Conservation (phyloP, 2,329 filamentous ascomycete genomes). For the Talaromyces islandicus region DNA sequence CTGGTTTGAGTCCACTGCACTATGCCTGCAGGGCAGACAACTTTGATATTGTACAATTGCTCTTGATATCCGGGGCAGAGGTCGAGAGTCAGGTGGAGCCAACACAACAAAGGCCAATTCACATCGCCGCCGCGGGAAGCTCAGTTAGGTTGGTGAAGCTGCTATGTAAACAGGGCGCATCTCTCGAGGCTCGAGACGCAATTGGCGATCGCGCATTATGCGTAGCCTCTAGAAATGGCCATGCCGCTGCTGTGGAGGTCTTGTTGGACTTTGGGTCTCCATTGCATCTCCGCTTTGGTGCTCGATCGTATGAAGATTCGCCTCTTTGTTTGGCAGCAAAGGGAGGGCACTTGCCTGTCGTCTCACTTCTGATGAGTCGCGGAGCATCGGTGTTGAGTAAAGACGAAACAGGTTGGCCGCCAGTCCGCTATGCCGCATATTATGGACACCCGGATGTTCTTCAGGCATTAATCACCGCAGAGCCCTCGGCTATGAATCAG, state of each 20-base stretch:
- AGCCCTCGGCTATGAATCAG: conserved; percentile 11
- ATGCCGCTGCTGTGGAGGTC: conserved; percentile 26
- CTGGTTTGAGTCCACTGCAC: conserved; percentile 28
- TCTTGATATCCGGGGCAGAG: conserved; percentile 27
- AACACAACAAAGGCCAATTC: conserved; percentile 25
- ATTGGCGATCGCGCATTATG: conserved; percentile 28
- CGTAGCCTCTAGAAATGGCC: conserved; percentile 27
- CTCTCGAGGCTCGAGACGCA: conserved; percentile 26
- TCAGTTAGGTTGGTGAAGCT: conserved; percentile 25
- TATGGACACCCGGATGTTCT: conserved; percentile 31
- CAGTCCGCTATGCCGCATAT: conserved; percentile 33
- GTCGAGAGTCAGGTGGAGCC: conserved; percentile 27
- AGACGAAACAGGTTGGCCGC: conserved; percentile 32
- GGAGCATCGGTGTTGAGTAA: conserved; percentile 29
- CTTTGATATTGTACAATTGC: conserved; percentile 23
- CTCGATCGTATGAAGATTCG: conserved; percentile 28
- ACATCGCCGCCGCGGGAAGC: conserved; percentile 25
- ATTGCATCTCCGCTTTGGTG: conserved; percentile 20
- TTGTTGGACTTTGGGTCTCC: conserved; percentile 28
- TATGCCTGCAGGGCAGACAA: conserved; percentile 31
- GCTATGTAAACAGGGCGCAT: conserved; percentile 26
- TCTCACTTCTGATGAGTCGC: conserved; percentile 24
- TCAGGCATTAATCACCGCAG: conserved; percentile 23
- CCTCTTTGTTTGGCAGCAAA: conserved; percentile 32
- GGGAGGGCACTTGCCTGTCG: conserved; percentile 27